Base-by-base conservation (phyloP, 1,139 yeast species). In the Pichia kudriavzevii region DNA sequence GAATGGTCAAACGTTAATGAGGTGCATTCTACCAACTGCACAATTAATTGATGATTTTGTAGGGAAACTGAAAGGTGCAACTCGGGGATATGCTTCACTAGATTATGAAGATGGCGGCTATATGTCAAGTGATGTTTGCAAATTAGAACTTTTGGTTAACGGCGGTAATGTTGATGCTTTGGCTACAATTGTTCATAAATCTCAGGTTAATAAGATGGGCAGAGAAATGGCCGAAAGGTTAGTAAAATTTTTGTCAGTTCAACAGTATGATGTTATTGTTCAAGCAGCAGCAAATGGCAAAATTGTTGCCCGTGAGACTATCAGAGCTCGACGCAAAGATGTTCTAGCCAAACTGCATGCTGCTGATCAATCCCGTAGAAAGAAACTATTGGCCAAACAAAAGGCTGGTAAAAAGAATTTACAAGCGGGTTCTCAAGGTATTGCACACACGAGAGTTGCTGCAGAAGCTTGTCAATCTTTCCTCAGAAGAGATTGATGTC, bases 61-160 rank as follows among this genome's bases (percentile, higher is more conserved):
- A 56, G 97, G 97, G 1, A 84, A 83, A 54, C 65, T 91, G 38
- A 91, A 91, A 56, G 93, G 96, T 2, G 69, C 77, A 3, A 85
- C 97, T 0, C 75, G 79, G 50, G 98, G 98, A 1, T 91, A 84
- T 58, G 98, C 95, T 0, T 81, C 95, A 0, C 64, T 91, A 38
- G 98, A 91, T 58, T 91, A 91, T 52, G 97, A 91, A 50, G 97
- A 91, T 53, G 77, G 82, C 2, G 98, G 97, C 0, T 91, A 87
- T 58, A 67, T 64, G 44, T 69, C 74, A 25, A 75, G 94, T 1
- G 88, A 83, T 50, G 74, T 91, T 22, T 91, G 84, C 28, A 91
- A 91, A 53, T 64, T 91, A 63, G 96, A 88, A 54, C 67, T 91
- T 30, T 66, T 93, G 43, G 95, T 91, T 8, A 91, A 91, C 55